Evolutionary conservation across 2,329 filamentous ascomycete species (phyloP), one percentile per base, ranked within the genome.

Genomic region (Arachnopeziza araneosa): DNA sequence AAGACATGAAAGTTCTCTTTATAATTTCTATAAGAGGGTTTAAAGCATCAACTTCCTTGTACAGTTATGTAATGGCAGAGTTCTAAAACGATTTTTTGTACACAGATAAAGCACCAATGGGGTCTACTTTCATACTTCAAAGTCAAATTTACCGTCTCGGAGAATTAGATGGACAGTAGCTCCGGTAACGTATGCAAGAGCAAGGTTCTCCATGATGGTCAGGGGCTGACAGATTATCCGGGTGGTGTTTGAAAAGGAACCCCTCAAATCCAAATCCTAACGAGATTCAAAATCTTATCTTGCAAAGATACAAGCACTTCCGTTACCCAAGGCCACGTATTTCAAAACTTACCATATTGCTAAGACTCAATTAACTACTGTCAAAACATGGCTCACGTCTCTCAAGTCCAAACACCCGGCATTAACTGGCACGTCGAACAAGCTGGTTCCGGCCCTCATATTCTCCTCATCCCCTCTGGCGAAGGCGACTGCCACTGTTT

Each of bases 401-500:
- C 52, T 22, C 55, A 49, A 22, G 36, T 63, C 21, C 21, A 50
- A 48, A 60, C 62, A 1, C 21, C 22, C 53, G 60, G 60, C 5
- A 63, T 66, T 49, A 51, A 53, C 14, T 66, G 64, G 63, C 50
- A 64, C 36, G 56, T 60, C 32, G 56, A 61, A 30, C 58, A 62
- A 53, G 36, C 52, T 30, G 63, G 60, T 12, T 56, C 56, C 9
- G 63, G 63, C 1, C 63, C 63, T 14, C 60, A 66, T 36, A 30
- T 66, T 22, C 30, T 64, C 17, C 57, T 64, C 36, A 56, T 66
- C 24, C 60, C 64, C 3, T 66, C 64, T 1, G 64, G 63, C 5
- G 64, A 66, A 54, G 64, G 64, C 5, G 64, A 66, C 51, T 57
- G 62, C 32, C 24, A 56, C 23, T 59, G 54, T 19, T 66, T 64